phyloP scores from a whole-genome alignment of 73 alveolate species.

The Paramecium tetraurelia region DNA sequence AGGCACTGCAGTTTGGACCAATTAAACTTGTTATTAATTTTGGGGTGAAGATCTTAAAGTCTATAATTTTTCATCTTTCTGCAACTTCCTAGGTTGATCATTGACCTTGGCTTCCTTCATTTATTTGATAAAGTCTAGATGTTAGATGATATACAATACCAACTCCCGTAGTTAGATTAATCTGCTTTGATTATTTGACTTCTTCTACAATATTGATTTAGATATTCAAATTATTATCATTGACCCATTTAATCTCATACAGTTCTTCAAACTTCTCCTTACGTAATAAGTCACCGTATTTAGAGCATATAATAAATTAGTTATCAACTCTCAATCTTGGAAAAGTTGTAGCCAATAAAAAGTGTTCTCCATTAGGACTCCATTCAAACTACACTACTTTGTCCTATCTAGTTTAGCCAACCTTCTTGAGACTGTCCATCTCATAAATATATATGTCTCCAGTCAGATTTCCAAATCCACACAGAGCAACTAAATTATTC shows the following conservation, averaged over 20 bases:
- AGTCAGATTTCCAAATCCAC: slow-evolving; percentile 28
- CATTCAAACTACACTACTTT: neutral
- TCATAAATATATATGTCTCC: slow-evolving; percentile 41
- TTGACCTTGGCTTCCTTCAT: neutral
- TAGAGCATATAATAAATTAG: neutral
- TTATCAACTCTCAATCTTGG: slow-evolving; percentile 39
- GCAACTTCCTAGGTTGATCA: neutral
- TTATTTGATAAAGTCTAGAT: neutral
- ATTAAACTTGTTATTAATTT: neutral
- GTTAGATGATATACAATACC: neutral
- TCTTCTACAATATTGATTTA: neutral
- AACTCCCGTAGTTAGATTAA: neutral
- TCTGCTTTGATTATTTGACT: neutral
- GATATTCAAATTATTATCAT: neutral
- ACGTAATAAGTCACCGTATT: neutral
- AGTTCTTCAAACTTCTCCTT: slow-evolving; percentile 17
- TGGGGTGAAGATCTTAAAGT: neutral
- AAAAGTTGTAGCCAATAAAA: slow-evolving; percentile 31
- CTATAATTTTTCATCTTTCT: neutral
- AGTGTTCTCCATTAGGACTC: slow-evolving; percentile 17
- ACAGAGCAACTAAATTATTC: neutral
- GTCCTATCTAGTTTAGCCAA: neutral
- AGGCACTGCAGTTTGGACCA: neutral
- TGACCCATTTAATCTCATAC: neutral
- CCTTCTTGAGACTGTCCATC: neutral